Evolutionary conservation across 768 basidiomycete species (phyloP).

Genomic region (Boletus huronensis): DNA sequence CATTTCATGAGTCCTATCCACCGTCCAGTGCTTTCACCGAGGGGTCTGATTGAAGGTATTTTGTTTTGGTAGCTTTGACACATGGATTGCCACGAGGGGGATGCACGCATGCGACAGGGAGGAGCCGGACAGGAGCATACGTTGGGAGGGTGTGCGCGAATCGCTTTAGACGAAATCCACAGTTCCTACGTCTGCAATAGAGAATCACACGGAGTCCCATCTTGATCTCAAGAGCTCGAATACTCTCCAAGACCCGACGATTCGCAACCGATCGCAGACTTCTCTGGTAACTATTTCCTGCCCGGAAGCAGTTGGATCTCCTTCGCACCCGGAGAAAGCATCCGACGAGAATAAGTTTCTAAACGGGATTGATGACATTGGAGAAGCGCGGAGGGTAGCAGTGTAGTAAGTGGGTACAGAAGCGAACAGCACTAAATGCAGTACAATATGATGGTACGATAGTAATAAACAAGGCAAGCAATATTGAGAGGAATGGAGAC

Average conservation of each 20-base stretch:
- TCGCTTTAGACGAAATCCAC: background rate
- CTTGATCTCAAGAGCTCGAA: background rate
- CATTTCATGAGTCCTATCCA: background rate
- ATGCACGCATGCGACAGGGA: background rate
- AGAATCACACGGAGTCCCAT: background rate
- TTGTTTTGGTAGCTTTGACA: background rate
- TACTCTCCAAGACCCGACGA: background rate
- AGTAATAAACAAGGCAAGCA: constrained; percentile 4
- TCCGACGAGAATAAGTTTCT: background rate
- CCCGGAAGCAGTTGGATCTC: background rate
- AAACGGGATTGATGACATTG: background rate
- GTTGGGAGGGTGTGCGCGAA: constrained; percentile 8
- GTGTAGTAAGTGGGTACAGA: constrained; percentile 18
- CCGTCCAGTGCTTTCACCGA: background rate
- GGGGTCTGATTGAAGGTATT: background rate
- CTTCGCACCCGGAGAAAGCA: background rate
- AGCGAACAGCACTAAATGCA: constrained; percentile 3
- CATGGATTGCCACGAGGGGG: background rate
- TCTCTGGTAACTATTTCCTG: background rate
- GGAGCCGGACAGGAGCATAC: background rate
- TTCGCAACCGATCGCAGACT: constrained; percentile 1
- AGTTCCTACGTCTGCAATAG: background rate
- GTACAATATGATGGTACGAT: constrained; percentile 1
- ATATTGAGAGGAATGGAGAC: constrained; percentile 2
- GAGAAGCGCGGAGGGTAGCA: background rate